Evolutionary conservation across 352 stramenopile species (phyloP).

Genomic region (Thalassiosira livingstoniorum): DNA sequence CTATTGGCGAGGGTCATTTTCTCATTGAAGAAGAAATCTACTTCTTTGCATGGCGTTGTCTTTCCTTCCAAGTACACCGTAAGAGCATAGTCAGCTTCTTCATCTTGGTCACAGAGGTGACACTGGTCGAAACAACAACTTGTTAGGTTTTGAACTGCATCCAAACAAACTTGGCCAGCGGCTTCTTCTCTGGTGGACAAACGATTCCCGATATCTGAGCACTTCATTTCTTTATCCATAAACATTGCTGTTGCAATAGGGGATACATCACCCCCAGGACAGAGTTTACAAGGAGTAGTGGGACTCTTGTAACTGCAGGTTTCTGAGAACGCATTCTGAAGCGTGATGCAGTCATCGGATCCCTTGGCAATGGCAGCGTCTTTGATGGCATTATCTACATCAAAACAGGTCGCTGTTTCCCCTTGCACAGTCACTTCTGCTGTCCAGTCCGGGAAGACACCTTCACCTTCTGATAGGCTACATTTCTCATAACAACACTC

Average conservation of each 20-base stretch:
- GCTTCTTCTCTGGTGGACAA: slow-evolving; percentile 59
- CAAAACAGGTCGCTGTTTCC: slow-evolving; percentile 59
- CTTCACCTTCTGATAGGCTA: slow-evolving; percentile 39
- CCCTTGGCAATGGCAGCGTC: slow-evolving; percentile 61
- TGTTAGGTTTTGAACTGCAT: slow-evolving; percentile 45
- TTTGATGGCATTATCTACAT: slow-evolving; percentile 66
- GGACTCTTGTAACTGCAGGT: slow-evolving; percentile 67
- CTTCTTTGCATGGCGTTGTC: slow-evolving; percentile 59
- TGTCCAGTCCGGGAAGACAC: slow-evolving; percentile 62
- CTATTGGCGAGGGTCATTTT: slow-evolving; percentile 57
- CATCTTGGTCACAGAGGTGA: slow-evolving; percentile 50
- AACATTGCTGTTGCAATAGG: slow-evolving; percentile 34
- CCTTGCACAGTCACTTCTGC: slow-evolving; percentile 66
- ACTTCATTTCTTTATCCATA: slow-evolving; percentile 63
- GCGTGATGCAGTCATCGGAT: slow-evolving; percentile 49
- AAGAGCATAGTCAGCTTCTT: slow-evolving; percentile 56
- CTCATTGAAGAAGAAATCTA: slow-evolving; percentile 63
- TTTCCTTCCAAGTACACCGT: slow-evolving; percentile 65
- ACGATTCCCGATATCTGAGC: slow-evolving; percentile 55
- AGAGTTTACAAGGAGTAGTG: slow-evolving; percentile 62
- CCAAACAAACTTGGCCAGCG: slow-evolving; percentile 45
- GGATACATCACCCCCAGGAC: slow-evolving; percentile 60
- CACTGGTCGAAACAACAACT: slow-evolving; percentile 68
- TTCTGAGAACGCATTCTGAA: slow-evolving; percentile 59
- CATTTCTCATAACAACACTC: slow-evolving; percentile 72